These are phyloP conservation scores for Leccinum fuscescens DNA, from an alignment of 1,284 basidiomycete genomes.

Conservation along the genomic window DNA sequence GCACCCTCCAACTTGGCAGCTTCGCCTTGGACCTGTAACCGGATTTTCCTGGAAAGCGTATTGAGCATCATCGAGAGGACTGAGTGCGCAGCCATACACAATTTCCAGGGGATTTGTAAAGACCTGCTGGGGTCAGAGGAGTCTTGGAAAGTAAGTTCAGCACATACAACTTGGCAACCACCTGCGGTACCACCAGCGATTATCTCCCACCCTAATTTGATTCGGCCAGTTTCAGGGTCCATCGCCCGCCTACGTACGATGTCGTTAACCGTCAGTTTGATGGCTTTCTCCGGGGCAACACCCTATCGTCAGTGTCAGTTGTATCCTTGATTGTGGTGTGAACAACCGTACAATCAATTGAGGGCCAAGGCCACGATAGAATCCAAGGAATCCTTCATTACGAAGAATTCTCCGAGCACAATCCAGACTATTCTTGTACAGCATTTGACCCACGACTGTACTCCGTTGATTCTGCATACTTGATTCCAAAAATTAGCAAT, in stretches of 20 bases:
- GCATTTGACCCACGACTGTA: slow-evolving; percentile 89
- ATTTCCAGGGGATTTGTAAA: slow-evolving; percentile 97
- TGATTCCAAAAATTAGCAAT: slow-evolving; percentile 3
- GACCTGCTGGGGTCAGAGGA: slow-evolving; percentile 49
- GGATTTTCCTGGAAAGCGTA: slow-evolving; percentile 75
- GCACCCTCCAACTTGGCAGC: slow-evolving; percentile 82
- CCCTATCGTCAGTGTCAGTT: slow-evolving; percentile 52
- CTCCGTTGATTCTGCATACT: slow-evolving; percentile 98
- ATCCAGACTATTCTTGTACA: slow-evolving; percentile 94
- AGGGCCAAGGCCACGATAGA: slow-evolving; percentile 94
- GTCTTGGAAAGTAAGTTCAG: slow-evolving; percentile 8
- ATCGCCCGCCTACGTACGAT: slow-evolving; percentile 80
- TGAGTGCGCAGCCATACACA: slow-evolving; percentile 53
- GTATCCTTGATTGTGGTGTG: not conserved
- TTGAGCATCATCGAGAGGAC: slow-evolving; percentile 1
- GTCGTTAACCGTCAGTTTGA: slow-evolving; percentile 96
- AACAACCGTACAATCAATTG: slow-evolving; percentile 76
- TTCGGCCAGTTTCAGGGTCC: slow-evolving; percentile 93
- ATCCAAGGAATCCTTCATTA: slow-evolving; percentile 93
- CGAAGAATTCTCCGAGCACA: slow-evolving; percentile 93
- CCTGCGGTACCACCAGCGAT: slow-evolving; percentile 91
- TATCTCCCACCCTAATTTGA: slow-evolving; percentile 85
- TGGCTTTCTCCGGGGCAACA: slow-evolving; percentile 97
- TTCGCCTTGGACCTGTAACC: slow-evolving; percentile 95
- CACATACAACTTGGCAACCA: slow-evolving; percentile 93